Base-by-base conservation (phyloP, 805 yeast species). In the Priceomyces haplophilus region DNA sequence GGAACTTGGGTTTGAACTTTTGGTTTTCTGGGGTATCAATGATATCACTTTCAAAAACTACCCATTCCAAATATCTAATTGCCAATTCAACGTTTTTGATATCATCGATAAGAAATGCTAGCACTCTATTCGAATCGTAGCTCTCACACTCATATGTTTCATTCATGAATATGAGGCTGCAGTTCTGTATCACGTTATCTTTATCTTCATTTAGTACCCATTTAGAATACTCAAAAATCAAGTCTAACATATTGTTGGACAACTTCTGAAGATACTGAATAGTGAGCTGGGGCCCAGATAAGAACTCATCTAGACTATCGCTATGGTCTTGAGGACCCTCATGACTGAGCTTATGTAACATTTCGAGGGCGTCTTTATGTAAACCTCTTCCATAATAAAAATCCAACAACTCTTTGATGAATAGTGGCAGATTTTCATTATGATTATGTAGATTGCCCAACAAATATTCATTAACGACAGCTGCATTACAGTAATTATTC, bases 391-490 rank as follows among this genome's bases (percentile, higher is more conserved):
- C 78, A 50, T 69, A 81, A 52, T 84, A 87, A 55, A 87, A 90
- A 54, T 86, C 95, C 7, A 88, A 73, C 33, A 90, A 67, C 52
- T 88, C 97, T 24, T 76, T 75, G 51, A 78, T 77, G 55, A 78
- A 74, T 2, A 69, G 64, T 6, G 60, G 56, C 19, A 12, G 31
- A 38, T 58, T 57, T 37, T 47, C 47, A 15, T 50, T 47, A 20
- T 61, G 64, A 2, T 45, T 34, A 34, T 58, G 58, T 10, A 61
- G 32, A 43, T 73, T 65, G 3, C 64, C 55, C 8, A 72, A 59
- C 21, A 88, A 72, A 39, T 77, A 73, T 8, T 64, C 59, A 38
- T 78, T 77, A 1, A 88, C 95, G 2, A 78, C 70, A 1, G 69
- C 66, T 3, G 83, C 73, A 52, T 83, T 82, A 65, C 97, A 88